These are phyloP conservation scores for Trichoderma sp. DNA, from an alignment of 2,329 filamentous ascomycete genomes.

Conservation along the genomic window DNA sequence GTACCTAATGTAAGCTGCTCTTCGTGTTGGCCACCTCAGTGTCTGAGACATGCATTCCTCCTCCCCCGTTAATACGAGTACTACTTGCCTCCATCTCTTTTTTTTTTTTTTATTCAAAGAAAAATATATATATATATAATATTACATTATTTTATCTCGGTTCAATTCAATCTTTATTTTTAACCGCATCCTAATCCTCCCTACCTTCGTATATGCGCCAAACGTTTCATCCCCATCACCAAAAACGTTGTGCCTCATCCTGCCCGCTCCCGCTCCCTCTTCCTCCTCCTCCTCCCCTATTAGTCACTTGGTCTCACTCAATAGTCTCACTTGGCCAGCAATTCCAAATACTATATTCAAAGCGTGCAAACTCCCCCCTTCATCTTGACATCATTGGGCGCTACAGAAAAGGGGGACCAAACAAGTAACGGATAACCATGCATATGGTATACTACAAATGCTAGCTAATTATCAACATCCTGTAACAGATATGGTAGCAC, in stretches of 20 bases:
- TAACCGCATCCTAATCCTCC: background rate
- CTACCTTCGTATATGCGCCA: background rate
- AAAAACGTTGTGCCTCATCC: background rate
- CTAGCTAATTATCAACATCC: slow-evolving; percentile 1
- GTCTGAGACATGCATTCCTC: too few species aligned
- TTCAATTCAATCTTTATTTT: background rate
- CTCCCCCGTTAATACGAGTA: too few species aligned
- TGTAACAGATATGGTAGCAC: background rate
- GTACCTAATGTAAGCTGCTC: too few species aligned
- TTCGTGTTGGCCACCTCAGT: too few species aligned
- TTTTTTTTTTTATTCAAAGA: background rate
- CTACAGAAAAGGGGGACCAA: background rate
- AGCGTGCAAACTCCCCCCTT: background rate
- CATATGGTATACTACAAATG: background rate
- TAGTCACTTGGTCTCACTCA: background rate
- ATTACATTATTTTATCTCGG: background rate
- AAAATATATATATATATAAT: too few species aligned
- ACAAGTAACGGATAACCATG: background rate
- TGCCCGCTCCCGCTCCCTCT: background rate
- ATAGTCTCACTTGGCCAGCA: background rate
- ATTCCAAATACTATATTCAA: background rate
- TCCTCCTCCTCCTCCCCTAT: too few species aligned
- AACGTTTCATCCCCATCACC: background rate
- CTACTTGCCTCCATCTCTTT: too few species aligned
- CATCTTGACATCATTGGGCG: background rate